These are phyloP conservation scores for Salix dunnii DNA, from an alignment of 345 rosid species.

Conservation along the genomic window DNA sequence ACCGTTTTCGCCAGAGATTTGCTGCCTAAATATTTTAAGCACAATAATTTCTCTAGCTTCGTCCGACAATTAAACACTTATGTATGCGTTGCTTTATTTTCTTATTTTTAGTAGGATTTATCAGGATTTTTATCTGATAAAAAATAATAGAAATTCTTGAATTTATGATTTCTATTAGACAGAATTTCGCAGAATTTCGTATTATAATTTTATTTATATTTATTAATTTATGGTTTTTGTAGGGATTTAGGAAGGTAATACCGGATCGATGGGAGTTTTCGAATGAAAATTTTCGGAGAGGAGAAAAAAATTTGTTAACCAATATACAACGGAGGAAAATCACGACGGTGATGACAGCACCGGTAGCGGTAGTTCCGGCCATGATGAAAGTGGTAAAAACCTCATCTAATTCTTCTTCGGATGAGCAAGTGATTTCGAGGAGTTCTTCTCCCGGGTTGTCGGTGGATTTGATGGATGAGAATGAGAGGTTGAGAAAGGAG, in stretches of 20 bases:
- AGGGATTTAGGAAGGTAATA: conserved; percentile 83
- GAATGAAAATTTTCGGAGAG: conserved; percentile 68
- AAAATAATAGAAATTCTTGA: too few species aligned
- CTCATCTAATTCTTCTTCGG: conserved; percentile 29
- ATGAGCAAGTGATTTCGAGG: conserved; percentile 26
- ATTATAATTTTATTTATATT: neutral
- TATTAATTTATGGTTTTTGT: neutral
- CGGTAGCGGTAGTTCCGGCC: conserved; percentile 10
- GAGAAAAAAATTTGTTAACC: conserved; percentile 61
- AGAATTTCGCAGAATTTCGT: neutral
- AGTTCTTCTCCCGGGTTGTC: conserved; percentile 20
- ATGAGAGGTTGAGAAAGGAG: conserved; percentile 42
- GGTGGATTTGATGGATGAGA: conserved; percentile 38
- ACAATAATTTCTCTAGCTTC: conserved; percentile 88
- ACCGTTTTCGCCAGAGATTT: conserved; percentile 77
- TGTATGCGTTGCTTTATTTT: conserved; percentile 29
- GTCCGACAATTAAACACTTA: conserved; percentile 95
- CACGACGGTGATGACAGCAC: conserved; percentile 1
- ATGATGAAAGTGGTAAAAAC: conserved; percentile 30
- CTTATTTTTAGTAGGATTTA: neutral
- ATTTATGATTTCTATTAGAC: too few species aligned
- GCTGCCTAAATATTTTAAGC: conserved; percentile 84
- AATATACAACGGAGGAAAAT: conserved; percentile 86
- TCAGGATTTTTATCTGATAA: too few species aligned
- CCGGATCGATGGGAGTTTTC: conserved; percentile 98